Conservation (phyloP, 176 grass and related monocot genomes). For the Zea mays region DNA sequence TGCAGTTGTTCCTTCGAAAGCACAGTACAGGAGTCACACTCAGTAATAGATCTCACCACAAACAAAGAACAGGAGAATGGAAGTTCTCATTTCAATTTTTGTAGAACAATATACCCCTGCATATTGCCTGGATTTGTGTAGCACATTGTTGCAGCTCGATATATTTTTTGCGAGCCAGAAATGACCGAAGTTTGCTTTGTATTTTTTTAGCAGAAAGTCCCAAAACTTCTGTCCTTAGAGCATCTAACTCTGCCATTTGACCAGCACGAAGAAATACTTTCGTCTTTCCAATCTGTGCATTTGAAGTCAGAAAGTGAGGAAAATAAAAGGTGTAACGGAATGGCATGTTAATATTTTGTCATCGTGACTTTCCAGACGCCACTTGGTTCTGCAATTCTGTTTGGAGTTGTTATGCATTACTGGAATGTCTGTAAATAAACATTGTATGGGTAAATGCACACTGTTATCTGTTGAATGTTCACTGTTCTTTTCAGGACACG, state of each 20-base stretch:
- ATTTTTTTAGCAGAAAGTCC: conserved; percentile 77
- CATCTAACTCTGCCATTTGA: conserved; percentile 99
- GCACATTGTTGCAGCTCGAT: conserved; percentile 55
- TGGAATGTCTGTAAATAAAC: conserved; percentile 20
- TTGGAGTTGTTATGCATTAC: background rate
- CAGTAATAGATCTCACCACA: background rate
- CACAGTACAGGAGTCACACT: conserved; percentile 35
- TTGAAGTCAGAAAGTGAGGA: conserved; percentile 36
- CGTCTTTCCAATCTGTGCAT: conserved; percentile 84
- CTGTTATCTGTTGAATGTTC: background rate
- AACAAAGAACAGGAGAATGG: background rate
- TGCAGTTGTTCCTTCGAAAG: conserved; percentile 67
- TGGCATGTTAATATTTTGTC: conserved; percentile 2
- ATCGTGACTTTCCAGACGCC: background rate
- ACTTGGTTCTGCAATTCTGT: background rate
- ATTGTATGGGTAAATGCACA: background rate
- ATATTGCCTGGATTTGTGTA: conserved; percentile 62
- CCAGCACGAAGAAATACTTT: conserved; percentile 96
- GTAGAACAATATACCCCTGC: conserved; percentile 67
- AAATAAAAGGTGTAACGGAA: conserved; percentile 15
- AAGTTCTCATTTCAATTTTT: conserved; percentile 20
- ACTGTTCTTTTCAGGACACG: background rate
- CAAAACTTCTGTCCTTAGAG: conserved; percentile 87
- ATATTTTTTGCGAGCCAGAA: conserved; percentile 59
- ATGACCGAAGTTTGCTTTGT: conserved; percentile 82